phyloP scores from a whole-genome alignment of 495 filamentous ascomycete genomes.

The Delitschia confertaspora region DNA sequence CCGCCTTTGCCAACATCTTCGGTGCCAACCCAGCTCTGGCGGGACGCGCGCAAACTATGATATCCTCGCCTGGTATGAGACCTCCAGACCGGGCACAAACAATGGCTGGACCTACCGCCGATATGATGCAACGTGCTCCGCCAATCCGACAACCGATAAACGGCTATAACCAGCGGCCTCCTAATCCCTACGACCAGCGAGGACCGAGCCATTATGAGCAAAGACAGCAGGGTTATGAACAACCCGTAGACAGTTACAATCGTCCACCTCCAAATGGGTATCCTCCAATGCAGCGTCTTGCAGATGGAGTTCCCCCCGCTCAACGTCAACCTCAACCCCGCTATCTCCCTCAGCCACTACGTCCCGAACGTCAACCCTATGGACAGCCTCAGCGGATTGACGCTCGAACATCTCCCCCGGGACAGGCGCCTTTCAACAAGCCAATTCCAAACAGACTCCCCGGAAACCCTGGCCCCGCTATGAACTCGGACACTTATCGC shows the following conservation, averaged over 20 bases:
- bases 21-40: constrained; percentile 65
- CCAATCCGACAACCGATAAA: constrained; percentile 47
- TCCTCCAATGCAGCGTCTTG: constrained; percentile 43
- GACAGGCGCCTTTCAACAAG: constrained; percentile 42
- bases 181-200: constrained; percentile 22
- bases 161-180: constrained; percentile 22
- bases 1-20: constrained; percentile 94
- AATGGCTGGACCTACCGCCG: constrained; percentile 62
- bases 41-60: constrained; percentile 84
- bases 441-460: constrained; percentile 47
- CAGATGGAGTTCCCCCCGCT: constrained; percentile 26
- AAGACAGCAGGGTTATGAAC: constrained; percentile 31
- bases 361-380: constrained; percentile 52
- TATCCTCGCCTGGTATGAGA: constrained; percentile 49
- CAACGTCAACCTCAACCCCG: constrained; percentile 55
- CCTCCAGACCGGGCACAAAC: constrained; percentile 79
- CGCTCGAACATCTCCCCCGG: constrained; percentile 52
- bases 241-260: constrained; percentile 32
- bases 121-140: constrained; percentile 48
- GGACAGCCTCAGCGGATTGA: constrained; percentile 62
- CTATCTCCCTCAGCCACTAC: constrained; percentile 53
- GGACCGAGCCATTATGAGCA: constrained; percentile 35
- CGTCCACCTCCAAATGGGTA: constrained; percentile 45
- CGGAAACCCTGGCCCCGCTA: constrained; percentile 48
- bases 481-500: constrained; percentile 77